These are phyloP conservation scores for Umbelopsis ramanniana DNA, from an alignment of 192 early-diverging fungal species.

Conservation along the genomic window DNA sequence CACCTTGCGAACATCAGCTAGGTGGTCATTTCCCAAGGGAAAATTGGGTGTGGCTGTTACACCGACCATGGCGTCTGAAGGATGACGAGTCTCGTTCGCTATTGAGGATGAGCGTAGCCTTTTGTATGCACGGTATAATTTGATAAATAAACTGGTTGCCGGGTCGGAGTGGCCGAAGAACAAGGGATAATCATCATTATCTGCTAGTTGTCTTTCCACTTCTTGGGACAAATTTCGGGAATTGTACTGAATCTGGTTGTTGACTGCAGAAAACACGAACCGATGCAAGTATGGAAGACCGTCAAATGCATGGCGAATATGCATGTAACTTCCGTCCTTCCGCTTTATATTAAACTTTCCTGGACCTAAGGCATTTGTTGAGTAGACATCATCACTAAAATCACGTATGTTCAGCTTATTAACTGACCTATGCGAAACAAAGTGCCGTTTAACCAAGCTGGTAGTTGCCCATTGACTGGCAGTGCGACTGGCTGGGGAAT, in stretches of 20 bases:
- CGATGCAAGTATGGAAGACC: constrained; percentile 37
- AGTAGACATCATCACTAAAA: too few species aligned
- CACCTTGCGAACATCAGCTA: constrained; percentile 1
- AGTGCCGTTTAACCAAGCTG: constrained; percentile 53
- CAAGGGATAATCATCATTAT: background rate
- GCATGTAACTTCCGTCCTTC: constrained; percentile 28
- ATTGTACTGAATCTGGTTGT: constrained; percentile 26
- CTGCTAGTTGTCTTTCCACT: constrained; percentile 20
- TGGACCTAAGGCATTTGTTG: constrained; percentile 18
- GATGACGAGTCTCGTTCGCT: background rate
- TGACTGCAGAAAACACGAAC: constrained; percentile 24
- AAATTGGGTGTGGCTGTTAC: constrained; percentile 41
- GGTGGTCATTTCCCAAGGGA: constrained; percentile 18
- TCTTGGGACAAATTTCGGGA: constrained; percentile 32
- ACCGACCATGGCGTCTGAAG: constrained; percentile 10
- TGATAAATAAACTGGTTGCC: background rate
- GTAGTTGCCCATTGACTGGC: constrained; percentile 46
- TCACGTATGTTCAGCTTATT: background rate
- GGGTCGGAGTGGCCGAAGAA: constrained; percentile 26
- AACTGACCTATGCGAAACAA: constrained; percentile 52
- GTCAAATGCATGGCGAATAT: constrained; percentile 42
- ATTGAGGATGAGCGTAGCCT: background rate
- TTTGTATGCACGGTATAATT: constrained; percentile 4
- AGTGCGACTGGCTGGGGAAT: constrained; percentile 34
- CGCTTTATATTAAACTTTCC: constrained; percentile 30